These are phyloP conservation scores for Ceratobasidium sp. DNA, from an alignment of 1,284 basidiomycete genomes.

Conservation along the genomic window DNA sequence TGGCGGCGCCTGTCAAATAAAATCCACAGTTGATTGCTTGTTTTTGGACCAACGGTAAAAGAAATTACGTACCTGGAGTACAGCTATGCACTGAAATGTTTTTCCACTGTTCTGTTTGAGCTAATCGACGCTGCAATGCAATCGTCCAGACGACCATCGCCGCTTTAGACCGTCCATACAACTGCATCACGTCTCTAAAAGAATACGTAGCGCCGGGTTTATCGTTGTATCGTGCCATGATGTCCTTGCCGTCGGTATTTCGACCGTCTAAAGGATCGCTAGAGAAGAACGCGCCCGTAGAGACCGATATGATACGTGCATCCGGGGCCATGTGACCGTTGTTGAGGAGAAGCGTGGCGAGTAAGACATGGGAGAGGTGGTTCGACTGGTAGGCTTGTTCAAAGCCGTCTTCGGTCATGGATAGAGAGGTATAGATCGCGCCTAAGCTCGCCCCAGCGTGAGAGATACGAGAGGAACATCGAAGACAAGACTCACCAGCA, in stretches of 20 bases:
- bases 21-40: background rate
- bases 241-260: constrained; percentile 40
- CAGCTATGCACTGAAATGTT: constrained; percentile 43
- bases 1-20: constrained; percentile 39
- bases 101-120: constrained; percentile 31
- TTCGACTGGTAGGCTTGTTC: constrained; percentile 46
- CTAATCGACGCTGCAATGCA: constrained; percentile 42
- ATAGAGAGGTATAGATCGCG: constrained; percentile 13
- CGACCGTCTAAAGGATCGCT: constrained; percentile 30
- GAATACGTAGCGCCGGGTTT: constrained; percentile 3
- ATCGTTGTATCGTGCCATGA: constrained; percentile 26
- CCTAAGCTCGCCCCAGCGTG: constrained; percentile 10
- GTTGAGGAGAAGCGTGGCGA: constrained; percentile 40
- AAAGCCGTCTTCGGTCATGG: constrained; percentile 42
- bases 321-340: constrained; percentile 38
- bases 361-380: constrained; percentile 39
- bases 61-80: constrained; percentile 44
- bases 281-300: constrained; percentile 41
- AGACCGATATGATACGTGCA: constrained; percentile 39
- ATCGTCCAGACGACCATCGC: constrained; percentile 45
- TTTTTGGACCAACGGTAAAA: background rate
- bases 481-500: constrained; percentile 42
- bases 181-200: constrained; percentile 27
- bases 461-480: background rate
- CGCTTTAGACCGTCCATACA: constrained; percentile 46